A percentile compares a stretch with the other conserved stretches of the same genome.
phyloP scores from a whole-genome alignment of 441 rosid species.

The Manihot esculenta region DNA sequence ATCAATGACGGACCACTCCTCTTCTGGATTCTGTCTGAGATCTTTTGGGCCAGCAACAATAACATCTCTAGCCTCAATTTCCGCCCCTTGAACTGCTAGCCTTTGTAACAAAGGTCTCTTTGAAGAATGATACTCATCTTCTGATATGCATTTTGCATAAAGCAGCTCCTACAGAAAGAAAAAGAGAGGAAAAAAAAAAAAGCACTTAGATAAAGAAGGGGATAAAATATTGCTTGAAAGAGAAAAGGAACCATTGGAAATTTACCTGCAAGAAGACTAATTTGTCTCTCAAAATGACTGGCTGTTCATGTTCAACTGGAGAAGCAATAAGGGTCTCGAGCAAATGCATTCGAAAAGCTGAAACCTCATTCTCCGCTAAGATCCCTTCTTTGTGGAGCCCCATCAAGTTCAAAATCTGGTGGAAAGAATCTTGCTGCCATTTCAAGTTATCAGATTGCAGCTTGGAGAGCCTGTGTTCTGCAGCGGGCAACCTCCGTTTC shows the following conservation, averaged over 20 bases:
- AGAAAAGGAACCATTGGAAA: background rate
- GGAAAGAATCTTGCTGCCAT: slow-evolving; percentile 84
- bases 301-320: slow-evolving; percentile 52
- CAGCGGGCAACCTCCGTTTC: slow-evolving; percentile 48
- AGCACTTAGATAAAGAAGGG: background rate
- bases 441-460: slow-evolving; percentile 68
- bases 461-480: slow-evolving; percentile 56
- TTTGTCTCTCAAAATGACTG: slow-evolving; percentile 53
- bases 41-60: slow-evolving; percentile 34
- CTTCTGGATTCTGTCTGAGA: slow-evolving; percentile 41
- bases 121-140: slow-evolving; percentile 67
- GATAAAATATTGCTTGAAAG: background rate
- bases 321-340: slow-evolving; percentile 60
- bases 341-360: slow-evolving; percentile 56
- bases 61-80: slow-evolving; percentile 60
- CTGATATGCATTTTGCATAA: slow-evolving; percentile 66
- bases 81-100: slow-evolving; percentile 68
- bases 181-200: too few relatives aligned
- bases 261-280: slow-evolving; percentile 68
- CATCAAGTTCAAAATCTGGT: slow-evolving; percentile 69
- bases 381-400: slow-evolving; percentile 70
- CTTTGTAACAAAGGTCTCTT: slow-evolving; percentile 70
- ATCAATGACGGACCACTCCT: slow-evolving; percentile 71
- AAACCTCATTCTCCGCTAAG: slow-evolving; percentile 49
- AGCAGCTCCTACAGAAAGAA: slow-evolving; percentile 47